Base-by-base conservation (phyloP, 176 grass and related monocot species). In the Rhynchospora tenuis region DNA sequence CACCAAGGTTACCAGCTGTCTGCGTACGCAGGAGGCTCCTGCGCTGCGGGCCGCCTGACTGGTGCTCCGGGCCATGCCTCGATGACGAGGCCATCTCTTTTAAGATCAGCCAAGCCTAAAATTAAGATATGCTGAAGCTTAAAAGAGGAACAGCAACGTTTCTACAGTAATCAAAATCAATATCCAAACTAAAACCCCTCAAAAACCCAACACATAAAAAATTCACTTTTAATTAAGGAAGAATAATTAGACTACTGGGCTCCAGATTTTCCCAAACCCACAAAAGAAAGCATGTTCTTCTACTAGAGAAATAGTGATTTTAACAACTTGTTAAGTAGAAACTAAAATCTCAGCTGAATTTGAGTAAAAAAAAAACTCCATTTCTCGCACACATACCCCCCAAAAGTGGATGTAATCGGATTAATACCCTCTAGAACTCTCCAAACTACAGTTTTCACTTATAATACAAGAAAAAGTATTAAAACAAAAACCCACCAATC, bases 1-100 rank as follows among this genome's bases (percentile, higher is more conserved):
- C 94, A 17, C 94, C 94, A 17, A 97, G 91, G 81, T 91, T 97
- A 11, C 91, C 91, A 10, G 86, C 89, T 0, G 94, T 97, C 91
- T 94, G 89, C 13, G 94, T 89, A 9, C 94, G 87, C 2, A 87
- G 66, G 20, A 94, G 73, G 80, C 89, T 54, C 84, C 79, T 80
- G 57, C 52, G 44, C 55, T 60, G 16, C 17, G n/a, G 84, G 44
- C 84, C 71, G 44, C 84, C 71, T 58, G 42, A 50, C 85, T 57
- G 86, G 64, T 31, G 84, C 47, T 28, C 78, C 17, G 56, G 82
- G 54, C 51, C 86, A 12, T 64, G 85, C 48, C 57, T 91, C 84
- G 89, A 89, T 43, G 92, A 94, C 12, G 93, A 92, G 23, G 90
- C 88, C 90, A 89, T 89, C 62, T 84, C 65, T 50, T 63, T 33